phyloP scores from a whole-genome alignment of 768 basidiomycete species.

The Lactarius evosmus region DNA sequence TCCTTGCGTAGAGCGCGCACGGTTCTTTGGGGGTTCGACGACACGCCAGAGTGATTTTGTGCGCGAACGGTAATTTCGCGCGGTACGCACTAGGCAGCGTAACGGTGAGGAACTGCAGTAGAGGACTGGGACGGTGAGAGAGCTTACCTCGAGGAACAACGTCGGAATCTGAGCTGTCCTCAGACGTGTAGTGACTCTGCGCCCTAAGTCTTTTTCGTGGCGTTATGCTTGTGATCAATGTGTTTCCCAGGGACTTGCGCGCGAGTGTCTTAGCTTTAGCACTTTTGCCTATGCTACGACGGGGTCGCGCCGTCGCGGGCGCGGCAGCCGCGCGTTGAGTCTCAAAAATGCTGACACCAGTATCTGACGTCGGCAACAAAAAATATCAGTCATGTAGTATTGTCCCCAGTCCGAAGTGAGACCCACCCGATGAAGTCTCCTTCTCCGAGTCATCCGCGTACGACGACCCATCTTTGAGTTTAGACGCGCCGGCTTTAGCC shows the following conservation, averaged over 20 bases:
- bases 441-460: background rate
- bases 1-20: background rate
- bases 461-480: background rate
- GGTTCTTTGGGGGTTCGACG: constrained; percentile 1
- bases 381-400: background rate
- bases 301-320: background rate
- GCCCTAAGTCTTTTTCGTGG: background rate
- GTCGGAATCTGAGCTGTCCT: background rate
- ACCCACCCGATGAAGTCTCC: background rate
- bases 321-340: too few species aligned
- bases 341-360: too few species aligned
- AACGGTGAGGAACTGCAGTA: background rate
- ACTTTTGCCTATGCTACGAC: background rate
- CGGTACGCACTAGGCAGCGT: background rate
- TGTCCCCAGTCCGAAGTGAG: background rate
- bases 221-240: background rate
- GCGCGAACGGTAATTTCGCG: background rate
- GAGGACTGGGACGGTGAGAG: background rate
- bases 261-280: background rate
- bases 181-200: background rate
- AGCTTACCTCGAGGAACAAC: background rate
- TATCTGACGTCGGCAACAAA: background rate
- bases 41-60: constrained; percentile 15
- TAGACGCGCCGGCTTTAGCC: background rate
- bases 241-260: background rate